Conservation (phyloP, 2,329 filamentous ascomycete genomes). For the Fusarium haematococcum region DNA sequence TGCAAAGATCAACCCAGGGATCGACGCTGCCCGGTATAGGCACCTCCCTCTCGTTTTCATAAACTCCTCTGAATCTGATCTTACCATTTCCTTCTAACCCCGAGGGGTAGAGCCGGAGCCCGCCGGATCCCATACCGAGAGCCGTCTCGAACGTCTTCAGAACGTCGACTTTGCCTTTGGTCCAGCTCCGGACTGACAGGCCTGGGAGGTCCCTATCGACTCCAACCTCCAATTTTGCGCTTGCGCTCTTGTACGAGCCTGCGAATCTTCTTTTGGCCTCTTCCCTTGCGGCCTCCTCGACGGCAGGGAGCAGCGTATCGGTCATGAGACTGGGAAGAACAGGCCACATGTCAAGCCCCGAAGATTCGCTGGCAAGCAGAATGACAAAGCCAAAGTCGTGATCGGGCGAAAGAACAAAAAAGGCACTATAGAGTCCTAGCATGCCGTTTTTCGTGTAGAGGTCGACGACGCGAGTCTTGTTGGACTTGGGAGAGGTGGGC, state of each 20-base stretch:
- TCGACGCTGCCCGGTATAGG: background rate
- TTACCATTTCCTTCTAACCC: background rate
- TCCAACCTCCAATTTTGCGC: background rate
- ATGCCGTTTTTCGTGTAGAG: conserved; percentile 59
- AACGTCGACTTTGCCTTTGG: background rate
- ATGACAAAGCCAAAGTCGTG: conserved; percentile 48
- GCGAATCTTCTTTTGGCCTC: background rate
- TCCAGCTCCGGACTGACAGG: background rate
- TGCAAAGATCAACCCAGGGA: conserved; percentile 7
- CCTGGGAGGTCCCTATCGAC: background rate
- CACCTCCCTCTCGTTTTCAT: background rate
- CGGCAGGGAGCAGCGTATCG: background rate
- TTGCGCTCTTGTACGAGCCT: background rate
- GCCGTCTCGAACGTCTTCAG: background rate
- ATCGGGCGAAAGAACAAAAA: conserved; percentile 56
- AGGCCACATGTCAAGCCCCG: background rate
- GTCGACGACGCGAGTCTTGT: conserved; percentile 53
- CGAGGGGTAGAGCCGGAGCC: background rate
- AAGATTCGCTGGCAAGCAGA: conserved; percentile 23
- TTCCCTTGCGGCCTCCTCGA: background rate
- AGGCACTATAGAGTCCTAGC: conserved; percentile 52
- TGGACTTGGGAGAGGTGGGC: conserved; percentile 22
- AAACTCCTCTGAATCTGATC: background rate
- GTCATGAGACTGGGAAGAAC: background rate
- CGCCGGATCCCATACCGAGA: background rate